Base-by-base conservation (phyloP, 306 rosid genomes). In the Echinosophora koreensis region DNA sequence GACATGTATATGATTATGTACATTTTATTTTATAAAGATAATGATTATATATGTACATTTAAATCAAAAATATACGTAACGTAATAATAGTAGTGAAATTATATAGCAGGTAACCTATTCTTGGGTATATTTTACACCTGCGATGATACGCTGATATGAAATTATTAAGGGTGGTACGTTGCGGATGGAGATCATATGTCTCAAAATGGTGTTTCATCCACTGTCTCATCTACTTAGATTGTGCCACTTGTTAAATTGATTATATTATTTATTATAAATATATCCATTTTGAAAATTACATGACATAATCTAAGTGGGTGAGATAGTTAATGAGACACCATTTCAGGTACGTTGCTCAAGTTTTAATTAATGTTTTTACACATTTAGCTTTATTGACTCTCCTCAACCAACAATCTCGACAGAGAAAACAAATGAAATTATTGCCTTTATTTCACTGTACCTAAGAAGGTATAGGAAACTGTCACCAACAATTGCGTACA, bases 401-500 rank as follows among this genome's bases (percentile, higher is more conserved):
- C 52, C 39, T 56, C 65, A 55, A 12, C 66, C 41, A 55, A 4
- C 6, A 59, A 59, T 30, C 38, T 6, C 13, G 27, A 54, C n/a
- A 38, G 6, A 39, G 14, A 41, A 8, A 15, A 10, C 3, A 10
- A n/a, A 64, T 63, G 13, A 46, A 73, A 54, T 5, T 60, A 38
- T 60, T 32, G n/a, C 16, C 44, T 34, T 9, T 5, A 22, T 30
- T 78, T 13, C 5, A n/a, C 5, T 9, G 14, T 28, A 15, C 6
- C 4, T 9, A 15, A 17, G 18, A 52, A 47, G 52, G 52, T 12
- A 47, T 11, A 39, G 18, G 41, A 54, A 80, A 72, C 75, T 12
- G n/a, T 46, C 38, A 39, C 57, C 67, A 72, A 71, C 63, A 14
- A 8, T 71, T 77, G 71, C 83, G 86, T 77, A 65, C 62, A 78